These are phyloP conservation scores for Batrachochytrium dendrobatidis DNA, from an alignment of 371 early-diverging fungal species.

Conservation along the genomic window DNA sequence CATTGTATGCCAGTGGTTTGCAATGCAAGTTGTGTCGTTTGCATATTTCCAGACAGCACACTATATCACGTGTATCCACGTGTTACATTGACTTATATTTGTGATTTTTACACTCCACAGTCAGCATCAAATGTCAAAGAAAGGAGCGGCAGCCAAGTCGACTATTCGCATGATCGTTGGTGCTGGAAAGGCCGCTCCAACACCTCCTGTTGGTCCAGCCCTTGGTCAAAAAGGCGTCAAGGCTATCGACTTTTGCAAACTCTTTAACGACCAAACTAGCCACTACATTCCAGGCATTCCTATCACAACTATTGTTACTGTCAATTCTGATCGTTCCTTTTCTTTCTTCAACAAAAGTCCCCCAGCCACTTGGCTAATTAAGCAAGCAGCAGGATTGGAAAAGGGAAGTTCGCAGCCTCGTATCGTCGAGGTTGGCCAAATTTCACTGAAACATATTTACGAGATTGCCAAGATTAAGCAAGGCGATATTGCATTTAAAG, in stretches of 20 bases:
- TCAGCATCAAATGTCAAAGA: constrained; percentile 1
- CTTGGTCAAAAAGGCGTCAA: constrained; percentile 96
- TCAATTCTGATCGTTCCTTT: constrained; percentile 88
- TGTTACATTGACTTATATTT: no score
- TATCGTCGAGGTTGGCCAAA: constrained; percentile 63
- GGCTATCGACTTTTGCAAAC: constrained; percentile 97
- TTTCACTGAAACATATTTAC: constrained; percentile 88
- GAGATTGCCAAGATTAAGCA: constrained; percentile 90
- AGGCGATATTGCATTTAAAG: constrained; percentile 69
- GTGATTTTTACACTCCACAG: no score
- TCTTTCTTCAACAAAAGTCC: constrained; percentile 84
- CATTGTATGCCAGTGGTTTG: neutral
- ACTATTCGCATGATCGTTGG: neutral
- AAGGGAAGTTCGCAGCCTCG: constrained; percentile 70
- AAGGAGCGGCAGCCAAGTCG: neutral
- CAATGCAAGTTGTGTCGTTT: neutral
- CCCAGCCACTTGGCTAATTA: constrained; percentile 81
- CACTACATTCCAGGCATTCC: constrained; percentile 71
- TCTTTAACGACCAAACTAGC: constrained; percentile 95
- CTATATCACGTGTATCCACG: no score
- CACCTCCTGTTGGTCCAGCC: constrained; percentile 94
- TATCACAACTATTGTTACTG: constrained; percentile 72
- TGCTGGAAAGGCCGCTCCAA: constrained; percentile 74
- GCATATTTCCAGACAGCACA: no score
- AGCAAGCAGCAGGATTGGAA: constrained; percentile 82